Base-by-base conservation (phyloP, 768 basidiomycete species). In the Rhizopogon vinicolor region DNA sequence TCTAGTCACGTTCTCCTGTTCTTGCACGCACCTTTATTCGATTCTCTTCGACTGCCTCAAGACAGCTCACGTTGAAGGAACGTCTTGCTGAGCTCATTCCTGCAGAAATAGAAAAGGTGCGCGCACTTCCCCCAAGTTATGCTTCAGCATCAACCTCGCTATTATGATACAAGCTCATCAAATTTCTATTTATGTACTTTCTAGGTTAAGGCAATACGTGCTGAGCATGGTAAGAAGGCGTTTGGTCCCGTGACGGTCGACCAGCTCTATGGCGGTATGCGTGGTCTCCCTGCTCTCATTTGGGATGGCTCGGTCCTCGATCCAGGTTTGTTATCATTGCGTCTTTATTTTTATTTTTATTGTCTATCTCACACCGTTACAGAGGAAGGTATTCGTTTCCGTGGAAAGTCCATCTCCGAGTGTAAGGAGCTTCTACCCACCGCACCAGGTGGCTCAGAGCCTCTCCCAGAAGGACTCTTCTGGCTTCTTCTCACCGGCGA, bases 291-390 rank as follows among this genome's bases (percentile, higher is more conserved):
- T 61, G 94, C 93, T 52, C 84, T 98, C 62, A 93, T 98, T 63
- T 98, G 96, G 96, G 96, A 98, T 61, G 96, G 91, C 58, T 98
- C 96, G 54, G 96, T 98, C 57, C 86, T 98, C 60, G 96, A 98
- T 69, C 84, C 96, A 52, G 88, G 91, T 88, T 52, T 55, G 82
- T 72, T 8, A 44, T 45, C 7, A 13, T 37, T 4, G 13, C 13
- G 35, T 37, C 9, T 33, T n/a, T n/a, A n/a, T n/a, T n/a, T n/a
- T n/a, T 14, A 53, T 37, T 8, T 16, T 8, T n/a, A n/a, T n/a
- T 39, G 7, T 22, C 18, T 41, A 49, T 39, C 39, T 50, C 13
- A 46, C 9, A 3, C 43, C 37, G 22, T 49, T 58, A 7, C 62
- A 90, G 91, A 95, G 68, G 94, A 97, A 78, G 96, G 96, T 55